Percentiles rank a stretch among this genome's conserved stretches.
Evolutionary conservation across 1,284 basidiomycete genomes (phyloP).

Genomic region (Austroboletus sp.): DNA sequence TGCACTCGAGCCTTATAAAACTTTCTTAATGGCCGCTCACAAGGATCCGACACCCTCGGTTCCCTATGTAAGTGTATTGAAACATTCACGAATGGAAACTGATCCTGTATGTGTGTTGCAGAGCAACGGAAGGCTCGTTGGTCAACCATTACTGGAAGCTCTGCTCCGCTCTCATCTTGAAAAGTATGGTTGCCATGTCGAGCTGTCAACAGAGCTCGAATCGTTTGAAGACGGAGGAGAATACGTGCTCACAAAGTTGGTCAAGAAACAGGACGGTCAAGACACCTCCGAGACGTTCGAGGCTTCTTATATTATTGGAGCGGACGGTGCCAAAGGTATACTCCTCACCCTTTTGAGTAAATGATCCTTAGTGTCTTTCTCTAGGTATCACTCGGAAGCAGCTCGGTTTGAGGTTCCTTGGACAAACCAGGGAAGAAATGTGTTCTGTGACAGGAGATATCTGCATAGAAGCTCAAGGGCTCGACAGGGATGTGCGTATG

Average conservation of each 20-base stretch:
- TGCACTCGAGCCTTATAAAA: slow-evolving; percentile 16
- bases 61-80: slow-evolving; percentile 18
- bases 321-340: slow-evolving; percentile 36
- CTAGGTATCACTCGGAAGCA: slow-evolving; percentile 37
- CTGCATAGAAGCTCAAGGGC: slow-evolving; percentile 26
- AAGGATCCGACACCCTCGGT: slow-evolving; percentile 23
- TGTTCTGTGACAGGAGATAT: slow-evolving; percentile 40
- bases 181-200: slow-evolving; percentile 25
- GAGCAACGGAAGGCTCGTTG: slow-evolving; percentile 20
- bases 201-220: slow-evolving; percentile 30
- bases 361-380: background rate
- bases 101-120: background rate
- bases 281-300: slow-evolving; percentile 17
- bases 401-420: slow-evolving; percentile 40
- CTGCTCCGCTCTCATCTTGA: slow-evolving; percentile 31
- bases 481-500: slow-evolving; percentile 31
- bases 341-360: background rate
- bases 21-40: slow-evolving; percentile 1
- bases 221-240: slow-evolving; percentile 31
- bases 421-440: slow-evolving; percentile 37
- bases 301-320: slow-evolving; percentile 34
- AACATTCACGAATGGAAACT: background rate
- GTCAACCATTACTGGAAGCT: slow-evolving; percentile 31
- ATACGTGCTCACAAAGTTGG: slow-evolving; percentile 21
- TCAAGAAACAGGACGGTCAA: slow-evolving; percentile 16